These are phyloP conservation scores for Thermoascus crustaceus DNA, from an alignment of 2,329 filamentous ascomycete genomes.

Conservation along the genomic window DNA sequence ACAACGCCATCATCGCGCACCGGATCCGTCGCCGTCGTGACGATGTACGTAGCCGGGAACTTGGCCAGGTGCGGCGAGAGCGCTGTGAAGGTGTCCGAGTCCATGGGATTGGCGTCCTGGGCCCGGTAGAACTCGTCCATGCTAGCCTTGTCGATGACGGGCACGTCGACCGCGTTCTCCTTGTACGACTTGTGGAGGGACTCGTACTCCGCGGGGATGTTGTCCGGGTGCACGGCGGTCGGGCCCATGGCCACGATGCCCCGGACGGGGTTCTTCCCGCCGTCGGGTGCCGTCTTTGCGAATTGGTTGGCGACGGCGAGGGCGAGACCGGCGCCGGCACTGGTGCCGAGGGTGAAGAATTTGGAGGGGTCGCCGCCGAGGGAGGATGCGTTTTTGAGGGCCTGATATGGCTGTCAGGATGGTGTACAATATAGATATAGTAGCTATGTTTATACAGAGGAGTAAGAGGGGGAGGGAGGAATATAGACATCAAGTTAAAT, in stretches of 20 bases:
- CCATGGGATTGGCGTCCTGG: neutral
- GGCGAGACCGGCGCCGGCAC: neutral
- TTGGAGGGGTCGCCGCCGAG: neutral
- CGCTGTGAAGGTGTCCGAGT: neutral
- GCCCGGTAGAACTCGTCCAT: neutral
- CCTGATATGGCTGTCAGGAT: no score
- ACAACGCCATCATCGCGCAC: neutral
- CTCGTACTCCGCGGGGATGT: neutral
- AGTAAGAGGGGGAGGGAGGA: no score
- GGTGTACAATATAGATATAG: no score
- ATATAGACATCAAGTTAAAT: no score
- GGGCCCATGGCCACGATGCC: neutral
- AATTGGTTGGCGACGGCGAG: neutral
- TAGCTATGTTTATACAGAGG: no score
- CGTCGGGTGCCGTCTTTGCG: neutral
- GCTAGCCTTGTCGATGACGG: neutral
- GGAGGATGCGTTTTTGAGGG: neutral
- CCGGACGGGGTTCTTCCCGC: neutral
- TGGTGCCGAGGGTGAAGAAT: neutral
- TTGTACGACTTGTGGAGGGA: neutral
- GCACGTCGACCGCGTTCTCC: neutral
- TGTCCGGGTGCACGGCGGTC: neutral
- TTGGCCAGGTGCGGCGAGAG: neutral
- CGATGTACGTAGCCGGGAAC: neutral
- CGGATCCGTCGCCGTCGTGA: neutral